These are phyloP conservation scores for Pleurotus platypus DNA, from an alignment of 768 basidiomycete species.

Conservation along the genomic window DNA sequence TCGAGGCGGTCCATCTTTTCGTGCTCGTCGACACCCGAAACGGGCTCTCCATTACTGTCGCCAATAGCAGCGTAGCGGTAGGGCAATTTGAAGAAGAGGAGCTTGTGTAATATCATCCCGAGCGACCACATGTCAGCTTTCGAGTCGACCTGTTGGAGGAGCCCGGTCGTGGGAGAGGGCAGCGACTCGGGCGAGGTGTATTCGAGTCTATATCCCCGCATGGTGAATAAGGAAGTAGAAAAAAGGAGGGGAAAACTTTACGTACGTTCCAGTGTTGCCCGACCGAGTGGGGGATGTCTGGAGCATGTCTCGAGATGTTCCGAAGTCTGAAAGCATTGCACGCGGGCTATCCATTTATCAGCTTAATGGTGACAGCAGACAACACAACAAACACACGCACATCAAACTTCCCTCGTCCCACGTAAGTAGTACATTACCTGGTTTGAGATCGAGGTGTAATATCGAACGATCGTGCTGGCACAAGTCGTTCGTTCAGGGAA, in stretches of 20 bases:
- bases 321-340: conserved; percentile 95
- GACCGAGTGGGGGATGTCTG: conserved; percentile 64
- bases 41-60: conserved; percentile 34
- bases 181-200: conserved; percentile 89
- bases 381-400: conserved; percentile 35
- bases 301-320: conserved; percentile 90
- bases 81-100: conserved; percentile 87
- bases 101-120: conserved; percentile 93
- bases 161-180: conserved; percentile 59
- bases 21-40: conserved; percentile 39
- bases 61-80: conserved; percentile 70
- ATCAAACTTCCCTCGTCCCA: conserved; percentile 86
- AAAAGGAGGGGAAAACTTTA: conserved; percentile 11
- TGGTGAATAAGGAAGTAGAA: not conserved
- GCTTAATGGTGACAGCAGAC: not conserved
- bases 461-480: conserved; percentile 78
- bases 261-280: conserved; percentile 94
- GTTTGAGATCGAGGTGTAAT: conserved; percentile 90
- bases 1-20: conserved; percentile 72
- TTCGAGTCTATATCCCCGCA: conserved; percentile 53
- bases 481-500: not conserved
- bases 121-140: conserved; percentile 97
- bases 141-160: conserved; percentile 70
- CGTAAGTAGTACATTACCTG: conserved; percentile 88
- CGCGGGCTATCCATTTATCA: conserved; percentile 57